Evolutionary conservation across 441 rosid species (phyloP).

Genomic region (Metrosideros polymorpha): DNA sequence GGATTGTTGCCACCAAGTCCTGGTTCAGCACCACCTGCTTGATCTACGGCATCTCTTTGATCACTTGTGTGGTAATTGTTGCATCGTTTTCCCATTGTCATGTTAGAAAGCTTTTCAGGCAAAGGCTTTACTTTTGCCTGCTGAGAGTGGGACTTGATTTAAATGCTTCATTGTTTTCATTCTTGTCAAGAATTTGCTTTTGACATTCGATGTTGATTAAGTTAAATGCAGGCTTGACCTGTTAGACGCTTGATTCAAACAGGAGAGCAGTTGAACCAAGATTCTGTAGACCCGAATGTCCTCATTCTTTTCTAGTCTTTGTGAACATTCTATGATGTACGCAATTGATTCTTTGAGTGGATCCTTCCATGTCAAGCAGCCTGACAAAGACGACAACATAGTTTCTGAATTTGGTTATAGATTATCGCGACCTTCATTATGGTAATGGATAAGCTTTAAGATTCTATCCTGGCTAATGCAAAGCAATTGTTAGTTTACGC

Average conservation of each 20-base stretch:
- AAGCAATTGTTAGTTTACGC: too few relatives aligned
- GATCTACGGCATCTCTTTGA: conserved; percentile 51
- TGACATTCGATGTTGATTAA: not conserved
- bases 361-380: accelerated
- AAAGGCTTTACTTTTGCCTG: not conserved
- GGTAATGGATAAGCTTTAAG: too few relatives aligned
- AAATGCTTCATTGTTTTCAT: not conserved
- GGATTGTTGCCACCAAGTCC: conserved; percentile 38
- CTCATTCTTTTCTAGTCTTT: too few relatives aligned
- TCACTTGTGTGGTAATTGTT: conserved; percentile 52
- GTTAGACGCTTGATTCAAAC: too few relatives aligned
- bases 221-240: too few relatives aligned
- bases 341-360: too few relatives aligned
- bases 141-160: not conserved
- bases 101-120: too few relatives aligned
- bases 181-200: too few relatives aligned
- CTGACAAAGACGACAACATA: not conserved
- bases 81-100: not conserved
- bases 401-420: not conserved
- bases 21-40: conserved; percentile 71
- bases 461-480: too few relatives aligned
- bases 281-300: too few relatives aligned
- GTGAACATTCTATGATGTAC: too few relatives aligned
- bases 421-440: not conserved
- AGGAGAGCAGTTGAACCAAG: too few relatives aligned